phyloP scores from a whole-genome alignment of 768 basidiomycete species.

The Naganishia randhawae region DNA sequence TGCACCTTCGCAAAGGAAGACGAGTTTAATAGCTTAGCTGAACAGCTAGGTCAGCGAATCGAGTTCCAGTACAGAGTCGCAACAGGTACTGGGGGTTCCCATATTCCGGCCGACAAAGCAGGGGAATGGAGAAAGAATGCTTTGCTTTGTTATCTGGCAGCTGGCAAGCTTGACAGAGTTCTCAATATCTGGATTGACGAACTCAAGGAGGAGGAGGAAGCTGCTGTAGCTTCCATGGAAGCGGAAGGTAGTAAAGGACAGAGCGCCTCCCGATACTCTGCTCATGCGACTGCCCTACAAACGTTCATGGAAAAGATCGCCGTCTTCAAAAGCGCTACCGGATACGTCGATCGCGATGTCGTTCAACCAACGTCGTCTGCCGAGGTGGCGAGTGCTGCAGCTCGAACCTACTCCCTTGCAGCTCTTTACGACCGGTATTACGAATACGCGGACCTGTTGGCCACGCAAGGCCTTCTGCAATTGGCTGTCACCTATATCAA shows the following conservation, averaged over 20 bases:
- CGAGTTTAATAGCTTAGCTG: slow-evolving; percentile 80
- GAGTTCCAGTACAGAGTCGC: slow-evolving; percentile 73
- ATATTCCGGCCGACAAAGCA: slow-evolving; percentile 37
- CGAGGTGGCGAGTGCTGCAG: slow-evolving; percentile 54
- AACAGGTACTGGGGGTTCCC: slow-evolving; percentile 54
- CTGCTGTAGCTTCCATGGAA: slow-evolving; percentile 43
- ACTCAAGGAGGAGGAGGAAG: slow-evolving; percentile 74
- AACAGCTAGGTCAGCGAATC: slow-evolving; percentile 83
- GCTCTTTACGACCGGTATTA: slow-evolving; percentile 86
- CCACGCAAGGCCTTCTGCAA: slow-evolving; percentile 79
- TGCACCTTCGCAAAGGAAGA: slow-evolving; percentile 85
- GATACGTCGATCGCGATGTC: slow-evolving; percentile 58
- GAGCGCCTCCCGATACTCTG: slow-evolving; percentile 37
- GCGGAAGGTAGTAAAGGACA: background rate
- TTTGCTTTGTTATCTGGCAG: slow-evolving; percentile 86
- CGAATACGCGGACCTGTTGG: slow-evolving; percentile 90
- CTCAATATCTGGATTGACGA: slow-evolving; percentile 90
- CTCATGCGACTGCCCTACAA: slow-evolving; percentile 71
- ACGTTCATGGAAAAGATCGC: slow-evolving; percentile 95
- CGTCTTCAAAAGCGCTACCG: slow-evolving; percentile 77
- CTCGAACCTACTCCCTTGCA: slow-evolving; percentile 74
- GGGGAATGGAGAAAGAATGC: slow-evolving; percentile 74
- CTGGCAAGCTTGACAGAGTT: slow-evolving; percentile 78
- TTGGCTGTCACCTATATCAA: slow-evolving; percentile 76
- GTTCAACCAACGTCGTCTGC: slow-evolving; percentile 50